Conservation (phyloP, 495 filamentous ascomycete genomes). For the Glarea lozoyensis region DNA sequence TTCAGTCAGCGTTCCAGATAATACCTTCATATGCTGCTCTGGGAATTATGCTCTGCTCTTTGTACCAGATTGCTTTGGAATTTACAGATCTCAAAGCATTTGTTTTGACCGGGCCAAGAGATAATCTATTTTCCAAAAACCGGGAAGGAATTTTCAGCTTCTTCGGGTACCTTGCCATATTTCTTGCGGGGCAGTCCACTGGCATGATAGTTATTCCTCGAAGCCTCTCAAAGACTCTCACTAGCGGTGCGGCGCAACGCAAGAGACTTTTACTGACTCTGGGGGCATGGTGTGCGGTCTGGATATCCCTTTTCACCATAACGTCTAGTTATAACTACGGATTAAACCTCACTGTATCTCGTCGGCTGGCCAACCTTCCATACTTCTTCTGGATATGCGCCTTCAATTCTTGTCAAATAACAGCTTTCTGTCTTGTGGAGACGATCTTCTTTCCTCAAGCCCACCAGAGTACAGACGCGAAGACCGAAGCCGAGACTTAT, state of each 20-base stretch:
- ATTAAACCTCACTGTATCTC: conserved; percentile 65
- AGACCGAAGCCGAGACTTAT: conserved; percentile 49
- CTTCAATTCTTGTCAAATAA: conserved; percentile 76
- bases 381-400: conserved; percentile 87
- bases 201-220: conserved; percentile 73
- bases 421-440: conserved; percentile 70
- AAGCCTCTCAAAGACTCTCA: conserved; percentile 29
- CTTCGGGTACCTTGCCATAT: conserved; percentile 88
- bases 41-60: conserved; percentile 49
- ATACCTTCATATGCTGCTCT: conserved; percentile 68
- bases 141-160: conserved; percentile 92
- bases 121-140: conserved; percentile 74
- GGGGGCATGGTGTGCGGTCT: conserved; percentile 49
- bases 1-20: conserved; percentile 51
- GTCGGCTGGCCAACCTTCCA: conserved; percentile 84
- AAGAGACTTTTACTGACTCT: conserved; percentile 52
- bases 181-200: conserved; percentile 76
- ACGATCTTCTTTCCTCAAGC: conserved; percentile 64
- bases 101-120: conserved; percentile 75
- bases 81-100: conserved; percentile 69
- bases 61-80: conserved; percentile 70
- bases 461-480: conserved; percentile 38
- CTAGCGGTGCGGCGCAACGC: conserved; percentile 29
- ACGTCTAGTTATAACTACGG: conserved; percentile 61
- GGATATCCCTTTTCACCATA: conserved; percentile 57